These are phyloP conservation scores for Lathyrus aphaca DNA, from an alignment of 306 rosid genomes.

Conservation along the genomic window DNA sequence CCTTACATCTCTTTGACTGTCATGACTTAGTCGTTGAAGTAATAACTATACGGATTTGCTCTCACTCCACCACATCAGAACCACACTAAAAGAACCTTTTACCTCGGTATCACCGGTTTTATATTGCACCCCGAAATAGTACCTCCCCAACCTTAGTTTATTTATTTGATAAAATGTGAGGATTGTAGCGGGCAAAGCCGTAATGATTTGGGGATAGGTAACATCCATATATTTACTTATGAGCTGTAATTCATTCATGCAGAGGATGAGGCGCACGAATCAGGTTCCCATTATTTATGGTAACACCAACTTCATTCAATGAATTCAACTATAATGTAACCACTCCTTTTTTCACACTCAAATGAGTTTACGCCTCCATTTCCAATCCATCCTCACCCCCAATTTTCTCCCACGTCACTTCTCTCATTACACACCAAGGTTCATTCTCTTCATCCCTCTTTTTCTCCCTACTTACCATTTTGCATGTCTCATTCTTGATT, in stretches of 20 bases:
- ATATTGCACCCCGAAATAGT: too few species aligned
- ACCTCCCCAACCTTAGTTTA: too few species aligned
- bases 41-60: too few species aligned
- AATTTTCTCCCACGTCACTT: conserved; percentile 27
- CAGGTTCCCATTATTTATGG: not conserved
- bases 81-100: too few species aligned
- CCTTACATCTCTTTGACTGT: too few species aligned
- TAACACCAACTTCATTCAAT: not conserved
- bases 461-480: not conserved
- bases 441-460: not conserved
- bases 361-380: conserved; percentile 48
- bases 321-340: not conserved
- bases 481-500: not conserved
- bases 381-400: conserved; percentile 33
- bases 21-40: too few species aligned
- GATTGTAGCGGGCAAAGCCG: too few species aligned
- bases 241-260: not conserved
- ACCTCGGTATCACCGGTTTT: too few species aligned
- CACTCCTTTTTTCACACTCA: not conserved
- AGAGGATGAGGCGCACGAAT: not conserved
- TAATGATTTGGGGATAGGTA: too few species aligned
- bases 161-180: too few species aligned
- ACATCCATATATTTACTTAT: not conserved
- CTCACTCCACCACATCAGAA: too few species aligned
- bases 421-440: conserved; percentile 45